A percentile compares a stretch with the other conserved stretches of the same genome.
phyloP scores from a whole-genome alignment of 352 stramenopile species.

The Pythium monospermum region DNA sequence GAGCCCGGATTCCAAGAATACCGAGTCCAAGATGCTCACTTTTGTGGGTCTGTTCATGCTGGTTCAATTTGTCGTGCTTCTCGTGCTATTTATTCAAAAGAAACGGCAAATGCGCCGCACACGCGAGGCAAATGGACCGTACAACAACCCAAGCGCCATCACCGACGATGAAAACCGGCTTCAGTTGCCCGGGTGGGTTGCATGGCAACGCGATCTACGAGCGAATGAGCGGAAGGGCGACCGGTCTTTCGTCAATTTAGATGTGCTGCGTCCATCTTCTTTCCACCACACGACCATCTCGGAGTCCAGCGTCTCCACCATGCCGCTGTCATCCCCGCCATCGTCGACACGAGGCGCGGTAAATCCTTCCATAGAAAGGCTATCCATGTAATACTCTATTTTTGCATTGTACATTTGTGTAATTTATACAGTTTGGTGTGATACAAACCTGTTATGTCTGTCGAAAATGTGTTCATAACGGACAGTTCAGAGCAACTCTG shows the following conservation, averaged over 20 bases:
- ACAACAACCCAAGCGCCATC: slow-evolving; percentile 14
- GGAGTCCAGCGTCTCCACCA: slow-evolving; percentile 7
- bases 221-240: slow-evolving; percentile 9
- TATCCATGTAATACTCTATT: slow-evolving; percentile 13
- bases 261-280: slow-evolving; percentile 11
- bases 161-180: slow-evolving; percentile 10
- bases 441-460: too few relatives aligned
- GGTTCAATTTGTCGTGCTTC: slow-evolving; percentile 1
- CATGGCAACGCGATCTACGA: slow-evolving; percentile 18
- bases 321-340: slow-evolving; percentile 11
- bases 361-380: not conserved
- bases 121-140: slow-evolving; percentile 20
- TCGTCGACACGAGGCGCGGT: not conserved
- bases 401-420: not conserved
- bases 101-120: not conserved
- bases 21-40: slow-evolving; percentile 16
- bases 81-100: slow-evolving; percentile 7
- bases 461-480: too few relatives aligned
- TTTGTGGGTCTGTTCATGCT: slow-evolving; percentile 8
- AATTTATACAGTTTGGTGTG: slow-evolving; percentile 11
- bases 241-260: slow-evolving; percentile 7
- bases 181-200: slow-evolving; percentile 21
- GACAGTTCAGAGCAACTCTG: too few relatives aligned
- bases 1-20: slow-evolving; percentile 12
- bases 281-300: slow-evolving; percentile 4